Evolutionary conservation across 2,329 filamentous ascomycete species (phyloP).

Genomic region (Hansfordia pulvinata): DNA sequence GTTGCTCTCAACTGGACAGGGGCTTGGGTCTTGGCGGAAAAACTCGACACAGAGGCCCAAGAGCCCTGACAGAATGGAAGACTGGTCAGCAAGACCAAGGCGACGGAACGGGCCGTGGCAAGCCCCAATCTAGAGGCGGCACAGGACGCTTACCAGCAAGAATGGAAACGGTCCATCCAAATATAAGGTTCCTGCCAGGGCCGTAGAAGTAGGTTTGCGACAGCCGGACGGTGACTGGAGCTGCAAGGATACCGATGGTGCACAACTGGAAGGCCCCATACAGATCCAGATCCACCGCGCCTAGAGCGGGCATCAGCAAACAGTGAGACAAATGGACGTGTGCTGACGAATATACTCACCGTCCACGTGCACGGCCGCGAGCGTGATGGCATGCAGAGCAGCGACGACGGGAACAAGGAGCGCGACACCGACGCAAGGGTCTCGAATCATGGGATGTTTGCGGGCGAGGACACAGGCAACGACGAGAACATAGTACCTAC

Average conservation of each 20-base stretch:
- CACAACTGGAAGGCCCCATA: constrained; percentile 57
- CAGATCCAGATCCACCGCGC: constrained; percentile 53
- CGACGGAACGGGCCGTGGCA: neutral
- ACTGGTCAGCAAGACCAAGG: constrained; percentile 2
- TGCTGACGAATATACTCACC: constrained; percentile 23
- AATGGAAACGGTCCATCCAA: constrained; percentile 49
- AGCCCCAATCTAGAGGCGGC: neutral
- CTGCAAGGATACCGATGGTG: constrained; percentile 50
- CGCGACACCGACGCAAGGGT: constrained; percentile 49
- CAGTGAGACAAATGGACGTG: neutral
- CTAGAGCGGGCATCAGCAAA: constrained; percentile 19
- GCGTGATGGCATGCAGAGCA: constrained; percentile 47
- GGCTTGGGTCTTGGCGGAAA: constrained; percentile 32
- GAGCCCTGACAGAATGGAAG: constrained; percentile 32
- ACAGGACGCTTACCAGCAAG: constrained; percentile 41
- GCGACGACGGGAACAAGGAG: constrained; percentile 50
- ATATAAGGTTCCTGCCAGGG: constrained; percentile 51
- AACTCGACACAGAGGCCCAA: constrained; percentile 52
- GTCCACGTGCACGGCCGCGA: constrained; percentile 43
- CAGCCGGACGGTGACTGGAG: constrained; percentile 45
- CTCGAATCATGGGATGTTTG: constrained; percentile 46
- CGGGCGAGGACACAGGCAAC: constrained; percentile 49
- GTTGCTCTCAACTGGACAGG: constrained; percentile 27
- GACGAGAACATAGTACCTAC: constrained; percentile 48
- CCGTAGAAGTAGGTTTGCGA: constrained; percentile 52